These are phyloP conservation scores for Magnusiomyces fungicola DNA, from an alignment of 1,139 yeast species.

Conservation along the genomic window DNA sequence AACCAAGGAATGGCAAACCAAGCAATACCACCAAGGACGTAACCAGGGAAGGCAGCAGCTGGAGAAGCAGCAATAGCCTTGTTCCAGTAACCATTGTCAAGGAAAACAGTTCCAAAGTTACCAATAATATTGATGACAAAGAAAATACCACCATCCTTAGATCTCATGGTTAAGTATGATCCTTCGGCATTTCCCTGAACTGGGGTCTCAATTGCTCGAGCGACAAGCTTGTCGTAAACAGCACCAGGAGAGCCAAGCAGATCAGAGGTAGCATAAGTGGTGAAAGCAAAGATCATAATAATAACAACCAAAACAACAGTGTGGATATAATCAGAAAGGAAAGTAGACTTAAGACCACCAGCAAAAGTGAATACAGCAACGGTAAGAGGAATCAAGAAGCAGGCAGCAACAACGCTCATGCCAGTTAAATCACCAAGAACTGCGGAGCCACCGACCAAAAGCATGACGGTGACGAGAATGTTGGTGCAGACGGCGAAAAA, in stretches of 20 bases:
- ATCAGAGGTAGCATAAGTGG: conserved; percentile 45
- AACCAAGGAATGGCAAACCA: conserved; percentile 90
- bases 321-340: conserved; percentile 80
- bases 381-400: conserved; percentile 74
- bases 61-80: conserved; percentile 80
- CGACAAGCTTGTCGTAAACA: conserved; percentile 63
- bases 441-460: conserved; percentile 80
- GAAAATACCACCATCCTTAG: conserved; percentile 69
- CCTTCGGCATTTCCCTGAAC: conserved; percentile 68
- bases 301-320: conserved; percentile 44
- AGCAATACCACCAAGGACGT: conserved; percentile 79
- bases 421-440: conserved; percentile 73
- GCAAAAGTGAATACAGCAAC: conserved; percentile 75
- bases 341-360: conserved; percentile 89
- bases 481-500: conserved; percentile 83
- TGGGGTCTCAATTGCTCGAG: conserved; percentile 52
- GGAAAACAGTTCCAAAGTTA: conserved; percentile 80
- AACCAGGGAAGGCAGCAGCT: conserved; percentile 81
- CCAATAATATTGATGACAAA: conserved; percentile 79
- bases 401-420: conserved; percentile 73
- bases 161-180: conserved; percentile 70
- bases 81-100: conserved; percentile 87
- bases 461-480: conserved; percentile 79
- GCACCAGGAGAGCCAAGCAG: conserved; percentile 69
- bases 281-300: conserved; percentile 31